phyloP scores from a whole-genome alignment of 306 rosid species.

The Vachellia pachyceras region DNA sequence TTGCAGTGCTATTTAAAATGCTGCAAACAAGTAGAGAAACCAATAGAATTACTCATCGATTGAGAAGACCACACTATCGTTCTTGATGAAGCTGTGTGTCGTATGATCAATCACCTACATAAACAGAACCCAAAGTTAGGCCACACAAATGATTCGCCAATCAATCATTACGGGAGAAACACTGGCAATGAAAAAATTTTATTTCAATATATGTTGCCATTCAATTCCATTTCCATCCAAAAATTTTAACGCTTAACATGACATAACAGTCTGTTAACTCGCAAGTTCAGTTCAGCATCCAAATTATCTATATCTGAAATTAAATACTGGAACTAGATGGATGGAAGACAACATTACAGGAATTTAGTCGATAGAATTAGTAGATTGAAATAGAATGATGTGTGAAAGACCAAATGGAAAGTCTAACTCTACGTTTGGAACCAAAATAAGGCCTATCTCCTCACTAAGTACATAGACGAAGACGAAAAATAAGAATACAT shows the following conservation, averaged over 20 bases:
- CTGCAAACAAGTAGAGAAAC: conserved; percentile 13
- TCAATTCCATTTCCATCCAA: neutral
- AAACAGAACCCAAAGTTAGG: neutral
- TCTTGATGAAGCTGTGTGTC: conserved; percentile 53
- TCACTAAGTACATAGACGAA: neutral
- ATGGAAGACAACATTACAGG: neutral
- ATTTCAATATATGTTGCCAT: neutral
- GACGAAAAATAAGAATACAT: neutral
- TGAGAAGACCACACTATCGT: conserved; percentile 54
- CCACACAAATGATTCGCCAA: neutral
- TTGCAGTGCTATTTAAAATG: conserved; percentile 20
- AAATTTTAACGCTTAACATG: neutral
- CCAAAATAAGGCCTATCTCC: neutral
- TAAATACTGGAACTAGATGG: neutral
- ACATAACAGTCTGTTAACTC: neutral
- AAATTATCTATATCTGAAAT: neutral
- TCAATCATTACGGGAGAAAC: conserved; percentile 18
- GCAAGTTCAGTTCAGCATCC: neutral
- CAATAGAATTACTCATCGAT: conserved; percentile 48
- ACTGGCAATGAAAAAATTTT: neutral
- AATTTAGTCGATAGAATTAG: neutral
- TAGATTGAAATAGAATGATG: neutral
- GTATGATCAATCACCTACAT: conserved; percentile 77
- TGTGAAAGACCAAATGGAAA: neutral
- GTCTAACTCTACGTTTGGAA: neutral